A percentile compares a stretch with the other conserved stretches of the same genome.
phyloP scores from a whole-genome alignment of 768 basidiomycete species.

The Polyporus arcularius region DNA sequence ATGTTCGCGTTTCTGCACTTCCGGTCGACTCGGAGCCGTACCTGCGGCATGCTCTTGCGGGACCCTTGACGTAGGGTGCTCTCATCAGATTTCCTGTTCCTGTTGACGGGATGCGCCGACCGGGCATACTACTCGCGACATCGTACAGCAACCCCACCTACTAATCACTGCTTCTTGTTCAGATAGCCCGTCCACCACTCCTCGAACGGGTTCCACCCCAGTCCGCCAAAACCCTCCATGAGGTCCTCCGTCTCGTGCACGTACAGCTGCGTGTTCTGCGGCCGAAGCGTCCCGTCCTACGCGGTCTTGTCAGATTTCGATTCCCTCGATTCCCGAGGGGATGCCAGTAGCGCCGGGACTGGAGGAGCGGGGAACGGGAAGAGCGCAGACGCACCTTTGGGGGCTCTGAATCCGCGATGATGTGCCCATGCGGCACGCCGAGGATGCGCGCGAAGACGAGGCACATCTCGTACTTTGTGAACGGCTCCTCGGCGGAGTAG shows the following conservation, averaged over 20 bases:
- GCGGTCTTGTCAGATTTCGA: no score
- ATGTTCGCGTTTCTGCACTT: no score
- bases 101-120: no score
- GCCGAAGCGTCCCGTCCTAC: slow-evolving; percentile 67
- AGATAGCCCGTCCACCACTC: slow-evolving; percentile 79
- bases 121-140: no score
- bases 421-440: slow-evolving; percentile 68
- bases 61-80: no score
- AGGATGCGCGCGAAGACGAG: slow-evolving; percentile 74
- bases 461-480: slow-evolving; percentile 95
- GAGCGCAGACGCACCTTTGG: slow-evolving; percentile 55
- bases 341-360: no score
- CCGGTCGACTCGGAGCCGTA: no score
- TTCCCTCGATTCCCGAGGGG: no score
- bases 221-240: slow-evolving; percentile 43
- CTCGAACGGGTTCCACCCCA: slow-evolving; percentile 71
- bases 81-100: no score
- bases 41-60: no score
- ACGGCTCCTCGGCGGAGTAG: slow-evolving; percentile 78
- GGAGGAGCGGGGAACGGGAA: no score
- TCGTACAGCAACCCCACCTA: no score
- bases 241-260: slow-evolving; percentile 74
- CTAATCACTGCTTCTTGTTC: slow-evolving; percentile 20
- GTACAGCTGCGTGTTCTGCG: slow-evolving; percentile 78
- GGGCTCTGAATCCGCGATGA: slow-evolving; percentile 69